These are phyloP conservation scores for Chrysosporium keratinophilum DNA, from an alignment of 2,329 filamentous ascomycete species.

Conservation along the genomic window DNA sequence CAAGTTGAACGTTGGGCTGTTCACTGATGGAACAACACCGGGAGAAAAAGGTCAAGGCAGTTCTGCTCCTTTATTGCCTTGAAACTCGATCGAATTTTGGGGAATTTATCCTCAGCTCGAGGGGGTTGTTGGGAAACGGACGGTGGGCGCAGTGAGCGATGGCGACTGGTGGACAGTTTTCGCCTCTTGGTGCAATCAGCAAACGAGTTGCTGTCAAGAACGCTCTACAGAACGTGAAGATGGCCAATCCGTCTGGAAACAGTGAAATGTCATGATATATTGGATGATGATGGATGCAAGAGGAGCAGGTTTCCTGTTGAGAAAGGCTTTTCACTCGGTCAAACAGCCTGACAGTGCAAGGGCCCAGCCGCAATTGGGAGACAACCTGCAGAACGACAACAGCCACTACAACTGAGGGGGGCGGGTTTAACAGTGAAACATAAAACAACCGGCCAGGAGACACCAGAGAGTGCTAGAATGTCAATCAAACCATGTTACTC, in stretches of 20 bases:
- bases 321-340: neutral
- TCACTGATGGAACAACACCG: neutral
- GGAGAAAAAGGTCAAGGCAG: neutral
- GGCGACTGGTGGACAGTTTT: conserved; percentile 2
- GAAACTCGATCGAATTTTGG: neutral
- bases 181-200: conserved; percentile 10
- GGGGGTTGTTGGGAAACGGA: conserved; percentile 1
- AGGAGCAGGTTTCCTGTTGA: neutral
- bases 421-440: conserved; percentile 5
- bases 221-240: neutral
- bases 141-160: neutral
- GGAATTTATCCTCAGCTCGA: conserved; percentile 1
- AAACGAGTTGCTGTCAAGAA: neutral
- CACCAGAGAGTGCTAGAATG: neutral
- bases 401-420: neutral
- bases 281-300: conserved; percentile 3
- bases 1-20: neutral
- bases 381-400: conserved; percentile 3
- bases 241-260: neutral
- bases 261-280: neutral
- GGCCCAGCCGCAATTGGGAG: conserved; percentile 2
- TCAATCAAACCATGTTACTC: neutral
- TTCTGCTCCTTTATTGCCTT: neutral
- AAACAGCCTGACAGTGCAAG: conserved; percentile 1
- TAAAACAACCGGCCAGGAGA: neutral